Base-by-base conservation (phyloP, 176 grass and related monocot species). In the Rhynchospora tenuis region DNA sequence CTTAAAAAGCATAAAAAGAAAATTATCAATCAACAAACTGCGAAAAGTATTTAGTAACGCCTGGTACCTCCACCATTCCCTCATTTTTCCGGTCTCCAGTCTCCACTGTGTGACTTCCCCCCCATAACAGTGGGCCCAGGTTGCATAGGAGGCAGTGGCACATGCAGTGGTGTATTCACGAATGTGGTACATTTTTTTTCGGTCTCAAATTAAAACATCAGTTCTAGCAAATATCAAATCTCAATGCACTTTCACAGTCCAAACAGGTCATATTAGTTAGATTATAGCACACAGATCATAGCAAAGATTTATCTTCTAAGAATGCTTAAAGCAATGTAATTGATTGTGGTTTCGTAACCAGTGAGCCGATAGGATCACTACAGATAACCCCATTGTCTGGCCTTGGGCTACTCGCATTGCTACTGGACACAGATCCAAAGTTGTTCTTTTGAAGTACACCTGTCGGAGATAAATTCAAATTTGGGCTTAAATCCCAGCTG, bases 371-470 rank as follows among this genome's bases (percentile, higher is more conserved):
- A 46, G 86, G 76, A 77, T 79, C 73, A 69, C 68, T 72, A 81
- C 54, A 90, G 48, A 59, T 70, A 50, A 42, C 86, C 1, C 57
- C 77, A 78, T 88, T 87, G 80, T 91, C 94, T 22, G 48, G 48
- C 85, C 71, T 73, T 26, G 88, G 88, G 67, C 86, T 81, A 73
- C 86, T 85, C 54, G 64, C 62, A 33, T 80, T 86, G 86, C 82
- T 94, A 62, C 84, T 88, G 9, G 90, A 88, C 54, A 88, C 50
- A 29, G 86, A 91, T 74, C 83, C 64, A 68, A 89, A 92, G n/a
- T 84, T 90, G 33, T 83, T 88, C 73, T 89, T 85, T 63, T 88
- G 86, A 50, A 83, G 85, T 55, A 88, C 88, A 59, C 88, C 88
- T 26, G 92, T 81, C 43, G 90, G 92, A 45, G 90, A 90, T 22